Conservation (phyloP, 2,329 filamentous ascomycete species). For the Neocucurbitaria cava region DNA sequence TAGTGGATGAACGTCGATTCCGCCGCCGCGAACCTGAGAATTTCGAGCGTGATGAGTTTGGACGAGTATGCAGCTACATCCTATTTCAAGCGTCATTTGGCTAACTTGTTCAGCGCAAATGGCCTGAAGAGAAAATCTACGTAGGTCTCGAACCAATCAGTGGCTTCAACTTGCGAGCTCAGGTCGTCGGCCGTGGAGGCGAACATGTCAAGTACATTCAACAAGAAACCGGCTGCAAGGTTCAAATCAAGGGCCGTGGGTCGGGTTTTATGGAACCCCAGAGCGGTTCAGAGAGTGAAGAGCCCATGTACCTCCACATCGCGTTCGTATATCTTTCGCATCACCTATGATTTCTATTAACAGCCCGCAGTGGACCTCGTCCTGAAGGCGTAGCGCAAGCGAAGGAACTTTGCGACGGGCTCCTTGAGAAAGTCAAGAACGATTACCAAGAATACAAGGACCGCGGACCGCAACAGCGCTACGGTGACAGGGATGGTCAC, state of each 20-base stretch:
- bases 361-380: conserved; percentile 75
- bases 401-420: conserved; percentile 86
- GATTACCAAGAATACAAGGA: conserved; percentile 91
- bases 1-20: conserved; percentile 94
- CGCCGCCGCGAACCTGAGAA: conserved; percentile 80
- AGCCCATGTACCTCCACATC: conserved; percentile 96
- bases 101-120: conserved; percentile 77
- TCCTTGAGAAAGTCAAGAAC: conserved; percentile 83
- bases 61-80: conserved; percentile 69
- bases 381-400: conserved; percentile 83
- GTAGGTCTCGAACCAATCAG: conserved; percentile 89
- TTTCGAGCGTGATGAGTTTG: conserved; percentile 89
- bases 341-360: conserved; percentile 16
- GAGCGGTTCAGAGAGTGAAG: conserved; percentile 90
- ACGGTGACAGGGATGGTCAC: conserved; percentile 51
- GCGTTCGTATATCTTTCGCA: conserved; percentile 65
- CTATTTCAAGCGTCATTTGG: not conserved
- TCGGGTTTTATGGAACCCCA: conserved; percentile 92
- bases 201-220: conserved; percentile 99
- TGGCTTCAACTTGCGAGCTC: conserved; percentile 94
- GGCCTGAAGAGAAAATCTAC: conserved; percentile 94
- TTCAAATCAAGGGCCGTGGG: conserved; percentile 96
- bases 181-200: conserved; percentile 93
- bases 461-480: conserved; percentile 60
- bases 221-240: conserved; percentile 90